Percentiles rank a stretch among this genome's conserved stretches.
These are phyloP conservation scores for Linnemannia zychae DNA, from an alignment of 192 early-diverging fungal species.

Conservation along the genomic window DNA sequence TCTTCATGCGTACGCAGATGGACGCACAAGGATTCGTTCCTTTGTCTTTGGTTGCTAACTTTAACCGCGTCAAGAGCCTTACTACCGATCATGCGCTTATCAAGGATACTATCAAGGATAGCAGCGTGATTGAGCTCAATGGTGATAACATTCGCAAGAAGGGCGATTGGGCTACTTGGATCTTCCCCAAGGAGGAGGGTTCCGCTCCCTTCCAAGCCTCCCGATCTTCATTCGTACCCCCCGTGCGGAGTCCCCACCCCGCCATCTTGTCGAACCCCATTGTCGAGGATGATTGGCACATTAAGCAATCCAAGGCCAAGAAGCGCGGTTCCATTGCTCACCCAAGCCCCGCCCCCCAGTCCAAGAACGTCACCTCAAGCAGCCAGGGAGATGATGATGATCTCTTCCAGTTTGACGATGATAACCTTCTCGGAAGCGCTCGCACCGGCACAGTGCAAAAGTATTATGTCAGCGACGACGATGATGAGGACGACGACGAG, in stretches of 20 bases:
- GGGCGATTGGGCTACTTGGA: constrained; percentile 90
- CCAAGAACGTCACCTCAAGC: background rate
- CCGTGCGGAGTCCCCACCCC: constrained; percentile 32
- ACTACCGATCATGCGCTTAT: constrained; percentile 76
- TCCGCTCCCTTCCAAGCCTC: constrained; percentile 36
- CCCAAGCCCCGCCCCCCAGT: constrained; percentile 13
- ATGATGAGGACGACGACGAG: constrained; percentile 85
- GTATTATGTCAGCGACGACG: constrained; percentile 71
- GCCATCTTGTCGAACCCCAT: constrained; percentile 18
- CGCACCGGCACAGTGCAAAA: constrained; percentile 63
- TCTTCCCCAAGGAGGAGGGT: constrained; percentile 78
- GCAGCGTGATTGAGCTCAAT: constrained; percentile 72
- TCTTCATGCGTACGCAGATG: constrained; percentile 96
- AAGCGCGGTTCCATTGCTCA: constrained; percentile 37
- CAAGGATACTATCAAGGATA: constrained; percentile 66
- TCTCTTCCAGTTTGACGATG: constrained; percentile 87
- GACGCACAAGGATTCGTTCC: constrained; percentile 87
- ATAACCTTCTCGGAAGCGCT: constrained; percentile 69
- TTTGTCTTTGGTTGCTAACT: constrained; percentile 82
- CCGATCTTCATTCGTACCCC: constrained; percentile 48
- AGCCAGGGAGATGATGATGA: constrained; percentile 73
- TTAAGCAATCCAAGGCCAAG: constrained; percentile 49
- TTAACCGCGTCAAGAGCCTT: constrained; percentile 89
- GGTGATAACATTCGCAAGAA: constrained; percentile 72
- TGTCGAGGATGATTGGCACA: constrained; percentile 38